Evolutionary conservation across 805 yeast species (phyloP).

Genomic region (Clavispora carvajalis): DNA sequence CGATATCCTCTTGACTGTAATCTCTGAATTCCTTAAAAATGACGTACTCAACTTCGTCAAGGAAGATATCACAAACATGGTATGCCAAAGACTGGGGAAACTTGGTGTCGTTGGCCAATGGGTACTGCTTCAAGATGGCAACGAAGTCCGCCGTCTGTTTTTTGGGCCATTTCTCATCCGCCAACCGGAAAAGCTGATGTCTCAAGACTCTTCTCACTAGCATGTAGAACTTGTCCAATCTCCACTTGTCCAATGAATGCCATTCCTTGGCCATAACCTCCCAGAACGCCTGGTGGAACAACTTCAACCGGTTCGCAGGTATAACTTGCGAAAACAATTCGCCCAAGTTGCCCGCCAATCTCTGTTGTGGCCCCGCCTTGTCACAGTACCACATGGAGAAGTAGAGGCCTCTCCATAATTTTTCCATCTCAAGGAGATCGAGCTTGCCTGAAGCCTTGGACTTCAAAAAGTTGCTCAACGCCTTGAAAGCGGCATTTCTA

Average conservation of each 20-base stretch:
- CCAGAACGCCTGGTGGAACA: conserved; percentile 78
- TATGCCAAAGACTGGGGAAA: conserved; percentile 74
- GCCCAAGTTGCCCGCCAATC: conserved; percentile 71
- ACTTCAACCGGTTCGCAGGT: conserved; percentile 37
- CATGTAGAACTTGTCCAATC: conserved; percentile 82
- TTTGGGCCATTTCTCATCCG: conserved; percentile 46
- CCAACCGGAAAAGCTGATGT: conserved; percentile 56
- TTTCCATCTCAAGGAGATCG: conserved; percentile 56
- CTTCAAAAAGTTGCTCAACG: conserved; percentile 54
- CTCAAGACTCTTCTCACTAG: conserved; percentile 72
- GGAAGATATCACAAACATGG: conserved; percentile 76
- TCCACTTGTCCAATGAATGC: conserved; percentile 75
- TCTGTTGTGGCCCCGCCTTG: conserved; percentile 86
- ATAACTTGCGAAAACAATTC: conserved; percentile 43
- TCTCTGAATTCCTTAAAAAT: conserved; percentile 46
- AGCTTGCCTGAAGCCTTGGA: conserved; percentile 35
- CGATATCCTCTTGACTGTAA: conserved; percentile 35
- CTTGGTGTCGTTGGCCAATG: conserved; percentile 54
- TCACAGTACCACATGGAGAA: conserved; percentile 97
- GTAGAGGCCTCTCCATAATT: conserved; percentile 94
- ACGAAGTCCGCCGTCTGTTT: conserved; percentile 43
- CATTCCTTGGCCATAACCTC: conserved; percentile 71
- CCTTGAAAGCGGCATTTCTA: conserved; percentile 67
- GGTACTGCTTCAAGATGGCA: conserved; percentile 36
- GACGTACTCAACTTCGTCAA: conserved; percentile 77